Percentiles rank a stretch among this genome's conserved stretches.
phyloP scores from a whole-genome alignment of 2,329 filamentous ascomycete species.

The Aspergillus sp. region DNA sequence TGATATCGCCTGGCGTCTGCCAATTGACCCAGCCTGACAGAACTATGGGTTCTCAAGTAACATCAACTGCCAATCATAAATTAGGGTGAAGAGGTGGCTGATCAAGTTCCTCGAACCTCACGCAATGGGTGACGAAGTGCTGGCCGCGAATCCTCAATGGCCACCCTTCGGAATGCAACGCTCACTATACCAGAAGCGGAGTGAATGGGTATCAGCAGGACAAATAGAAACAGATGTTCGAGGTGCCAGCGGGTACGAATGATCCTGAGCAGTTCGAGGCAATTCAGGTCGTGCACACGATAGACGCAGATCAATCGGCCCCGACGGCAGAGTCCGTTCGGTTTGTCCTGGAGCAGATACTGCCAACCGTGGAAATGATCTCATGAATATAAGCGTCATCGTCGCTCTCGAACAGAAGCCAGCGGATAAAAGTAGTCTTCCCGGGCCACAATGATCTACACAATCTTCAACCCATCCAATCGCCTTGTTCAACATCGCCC shows the following conservation, averaged over 20 bases:
- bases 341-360: conserved; percentile 2
- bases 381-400: conserved; percentile 39
- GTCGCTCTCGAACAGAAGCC: conserved; percentile 20
- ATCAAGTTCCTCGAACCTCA: conserved; percentile 24
- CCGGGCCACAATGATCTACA: conserved; percentile 11
- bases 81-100: conserved; percentile 20
- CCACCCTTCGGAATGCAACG: conserved; percentile 39
- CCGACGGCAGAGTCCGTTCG: conserved; percentile 10
- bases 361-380: conserved; percentile 3
- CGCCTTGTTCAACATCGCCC: conserved; percentile 14
- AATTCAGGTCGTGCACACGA: conserved; percentile 3
- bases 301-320: conserved; percentile 11
- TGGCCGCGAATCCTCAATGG: conserved; percentile 24
- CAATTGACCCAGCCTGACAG: conserved; percentile 23
- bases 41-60: conserved; percentile 16
- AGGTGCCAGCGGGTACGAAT: conserved; percentile 14
- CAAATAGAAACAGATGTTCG: conserved; percentile 23
- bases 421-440: conserved; percentile 12
- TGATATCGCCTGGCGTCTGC: conserved; percentile 21
- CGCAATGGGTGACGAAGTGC: conserved; percentile 19
- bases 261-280: conserved; percentile 1
- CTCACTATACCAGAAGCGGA: conserved; percentile 35
- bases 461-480: conserved; percentile 7
- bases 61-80: conserved; percentile 26
- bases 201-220: conserved; percentile 23